Evolutionary conservation across 139 green algal species (phyloP), one percentile per base, ranked within the genome.

Genomic region (Chlorella vulgaris): DNA sequence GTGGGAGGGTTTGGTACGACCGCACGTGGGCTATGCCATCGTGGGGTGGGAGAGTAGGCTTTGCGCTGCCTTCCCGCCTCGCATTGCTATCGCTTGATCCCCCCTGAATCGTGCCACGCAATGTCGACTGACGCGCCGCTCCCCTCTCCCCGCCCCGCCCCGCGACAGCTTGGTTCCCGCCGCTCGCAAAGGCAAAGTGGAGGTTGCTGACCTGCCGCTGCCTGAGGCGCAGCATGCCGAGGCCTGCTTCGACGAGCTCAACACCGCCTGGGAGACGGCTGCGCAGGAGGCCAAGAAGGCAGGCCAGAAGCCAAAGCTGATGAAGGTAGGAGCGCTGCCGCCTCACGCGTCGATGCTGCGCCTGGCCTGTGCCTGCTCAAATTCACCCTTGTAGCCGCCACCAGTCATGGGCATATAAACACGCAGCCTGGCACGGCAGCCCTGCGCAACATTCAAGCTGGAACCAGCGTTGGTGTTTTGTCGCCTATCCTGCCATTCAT

Each of bases 201-300:
- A 67, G 36, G 70, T 87, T 24, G 70, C 85, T 33, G 86, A 88
- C 50, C 85, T 92, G 55, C 84, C 82, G n/a, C 87, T 92, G 83
- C 88, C 86, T 1, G 35, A 42, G 2, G 39, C 77, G 22, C 88
- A 92, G 75, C 74, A 83, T 35, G 78, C 87, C 19, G 88, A 91
- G 40, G 39, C 70, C 0, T 83, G 76, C 4, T 76, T 74, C 2
- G n/a, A 77, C 21, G n/a, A 78, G 36, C 90, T 92, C 40, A 38
- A 76, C 33, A 62, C 38, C 61, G 82, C 84, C 76, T 89, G 81
- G 75, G 86, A 88, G 5, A n/a, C 39, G 21, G 74, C 69, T 6
- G 47, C 76, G 55, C 36, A n/a, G 22, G 78, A 68, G 1, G 40
- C 61, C 43, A 80, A 70, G 55, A 68, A 81, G 58, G 33, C 31